These are phyloP conservation scores for Candida maris DNA, from an alignment of 805 yeast species.

Conservation along the genomic window DNA sequence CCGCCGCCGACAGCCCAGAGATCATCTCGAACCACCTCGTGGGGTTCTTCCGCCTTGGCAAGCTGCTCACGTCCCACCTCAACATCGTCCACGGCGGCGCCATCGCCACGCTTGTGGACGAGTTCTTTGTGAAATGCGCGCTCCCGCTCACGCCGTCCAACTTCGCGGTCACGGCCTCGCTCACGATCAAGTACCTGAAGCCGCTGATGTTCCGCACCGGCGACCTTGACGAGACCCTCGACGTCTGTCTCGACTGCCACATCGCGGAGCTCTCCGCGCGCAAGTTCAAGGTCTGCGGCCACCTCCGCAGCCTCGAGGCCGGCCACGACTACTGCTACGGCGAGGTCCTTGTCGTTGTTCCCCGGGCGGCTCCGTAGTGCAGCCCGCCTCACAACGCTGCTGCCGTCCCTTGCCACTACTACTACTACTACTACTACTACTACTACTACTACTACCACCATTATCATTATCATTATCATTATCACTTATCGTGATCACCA, in stretches of 20 bases:
- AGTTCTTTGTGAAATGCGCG: constrained; percentile 49
- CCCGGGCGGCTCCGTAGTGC: too few species aligned
- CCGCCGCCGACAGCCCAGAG: not conserved
- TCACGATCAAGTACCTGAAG: constrained; percentile 38
- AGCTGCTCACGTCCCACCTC: constrained; percentile 42
- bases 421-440: too few species aligned
- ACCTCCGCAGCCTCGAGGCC: constrained; percentile 11
- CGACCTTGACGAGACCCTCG: constrained; percentile 5
- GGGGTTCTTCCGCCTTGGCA: constrained; percentile 45
- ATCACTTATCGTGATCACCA: too few species aligned
- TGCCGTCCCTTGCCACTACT: too few species aligned
- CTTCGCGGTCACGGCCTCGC: constrained; percentile 49
- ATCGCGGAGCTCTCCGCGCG: constrained; percentile 8
- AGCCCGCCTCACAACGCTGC: too few species aligned
- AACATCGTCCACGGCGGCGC: constrained; percentile 54
- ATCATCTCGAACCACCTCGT: constrained; percentile 37
- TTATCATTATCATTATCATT: too few species aligned
- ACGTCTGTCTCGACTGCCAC: constrained; percentile 24
- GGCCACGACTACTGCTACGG: constrained; percentile 22
- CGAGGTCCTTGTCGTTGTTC: constrained; percentile 26
- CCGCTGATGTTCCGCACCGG: constrained; percentile 21
- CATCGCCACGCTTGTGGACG: constrained; percentile 51
- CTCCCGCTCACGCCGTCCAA: constrained; percentile 41
- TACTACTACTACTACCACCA: too few species aligned
- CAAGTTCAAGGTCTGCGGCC: constrained; percentile 24